Evolutionary conservation across 371 early-diverging fungal species (phyloP), one percentile per base, ranked within the genome.

Genomic region (Apophysomyces trapeziformis): DNA sequence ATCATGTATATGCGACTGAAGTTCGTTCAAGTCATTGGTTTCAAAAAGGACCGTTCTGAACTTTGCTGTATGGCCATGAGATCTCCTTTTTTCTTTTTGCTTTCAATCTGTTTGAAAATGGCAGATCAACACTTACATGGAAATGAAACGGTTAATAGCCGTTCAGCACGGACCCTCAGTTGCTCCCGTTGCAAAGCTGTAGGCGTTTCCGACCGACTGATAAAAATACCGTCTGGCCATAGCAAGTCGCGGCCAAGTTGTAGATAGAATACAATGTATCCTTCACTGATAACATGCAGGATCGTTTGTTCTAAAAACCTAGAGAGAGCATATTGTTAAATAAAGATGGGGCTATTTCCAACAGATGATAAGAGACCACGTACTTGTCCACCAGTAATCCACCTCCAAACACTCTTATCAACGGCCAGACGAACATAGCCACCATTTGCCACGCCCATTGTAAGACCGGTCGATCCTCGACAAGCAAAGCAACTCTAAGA

Each of bases 271-370:
- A 86, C 83, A 11, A 87, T 58, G 16, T 76, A 82, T 14, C 79
- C 79, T 65, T 87, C 88, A 39, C 84, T 84, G n/a, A 87, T 70
- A 7, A 87, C 66, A 74, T 85, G 82, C 11, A 85, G 63, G 7
- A 87, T 79, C 9, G 85, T 77, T 68, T 84, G 85, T 46, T 85
- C 86, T 41, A 87, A 58, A 38, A 87, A 75, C n/a, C 84, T 83
- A 64, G 26, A 21, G 0, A 21, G 32, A 26, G 2, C 32, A 26
- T 1, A 50, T n/a, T 37, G n/a, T 37, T 39, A 59, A 61, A 43
- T 4, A 45, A 18, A 11, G 16, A 41, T 54, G 21, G 58, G 44
- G 60, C 9, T 60, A 32, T 37, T 32, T 9, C 7, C 11, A 35
- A n/a, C 4, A 41, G 32, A 14, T 12, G 3, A 16, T 39, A 18